Base-by-base conservation (phyloP, 2,329 filamentous ascomycete genomes). In the Trichoderma endophyticum region DNA sequence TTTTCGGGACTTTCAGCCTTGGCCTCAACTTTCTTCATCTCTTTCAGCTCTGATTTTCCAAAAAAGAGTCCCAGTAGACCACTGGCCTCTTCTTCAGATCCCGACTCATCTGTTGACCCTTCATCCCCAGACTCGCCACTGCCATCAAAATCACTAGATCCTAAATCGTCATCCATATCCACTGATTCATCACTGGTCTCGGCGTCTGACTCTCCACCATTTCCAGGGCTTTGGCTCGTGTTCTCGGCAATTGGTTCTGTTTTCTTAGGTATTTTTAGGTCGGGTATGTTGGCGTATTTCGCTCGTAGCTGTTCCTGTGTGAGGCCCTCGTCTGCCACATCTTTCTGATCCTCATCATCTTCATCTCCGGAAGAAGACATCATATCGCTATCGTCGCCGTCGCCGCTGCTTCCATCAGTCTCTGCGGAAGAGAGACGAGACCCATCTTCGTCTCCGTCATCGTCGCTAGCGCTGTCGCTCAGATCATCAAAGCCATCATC, bases 221-320 rank as follows among this genome's bases (percentile, higher is more conserved):
- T 77, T 1, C 71, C 76, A 28, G 72, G 73, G 9, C 51, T 75
- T 51, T 76, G 61, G 26, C 26, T 75, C 6, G 75, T 76, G 11
- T 78, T 77, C 34, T 77, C 77, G 1, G 67, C 43, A 15, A 28
- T 24, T 18, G 62, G 74, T 48, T 78, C 74, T 4, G 80, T 78
- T 2, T 78, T 78, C 3, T 74, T 75, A 12, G 78, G 74, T 15
- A 74, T 74, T 26, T 83, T 79, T 4, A 87, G 73, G 21, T 84
- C 84, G 0, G 90, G 89, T 7, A 93, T 82, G 68, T 90, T 86
- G 9, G 89, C 88, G 74, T 93, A 94, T 78, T 94, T 94, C 51
- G 86, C 85, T 30, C 85, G 87, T 15, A 93, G 79, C 77, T 93
- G 89, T 71, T 93, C 91, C 73, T 91, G 88, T 0, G 91, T 92